Percentiles rank a stretch among this genome's conserved stretches.
Evolutionary conservation across 176 grass and related monocot species (phyloP).

Genomic region (Triticum turgidum): DNA sequence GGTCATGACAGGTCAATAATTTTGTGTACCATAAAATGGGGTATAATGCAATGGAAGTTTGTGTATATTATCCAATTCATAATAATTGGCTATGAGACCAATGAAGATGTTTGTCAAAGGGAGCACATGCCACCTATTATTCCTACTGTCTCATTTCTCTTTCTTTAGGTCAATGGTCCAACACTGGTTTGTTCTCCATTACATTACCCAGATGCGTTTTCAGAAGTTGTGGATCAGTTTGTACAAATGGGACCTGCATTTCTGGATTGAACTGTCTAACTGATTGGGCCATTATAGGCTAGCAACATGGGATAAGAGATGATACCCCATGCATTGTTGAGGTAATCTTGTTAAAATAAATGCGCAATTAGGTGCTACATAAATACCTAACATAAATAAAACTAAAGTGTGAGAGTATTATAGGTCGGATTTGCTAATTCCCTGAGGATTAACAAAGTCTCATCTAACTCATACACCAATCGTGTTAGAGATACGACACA

Average conservation of each 20-base stretch:
- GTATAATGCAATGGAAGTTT: slow-evolving; percentile 27
- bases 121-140: slow-evolving; percentile 20
- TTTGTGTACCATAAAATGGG: slow-evolving; percentile 35
- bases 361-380: too few relatives aligned
- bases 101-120: slow-evolving; percentile 31
- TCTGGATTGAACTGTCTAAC: not conserved
- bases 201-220: not conserved
- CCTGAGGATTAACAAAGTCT: too few relatives aligned
- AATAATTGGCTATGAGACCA: slow-evolving; percentile 13
- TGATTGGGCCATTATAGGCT: not conserved
- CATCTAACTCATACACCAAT: too few relatives aligned
- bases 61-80: slow-evolving; percentile 37
- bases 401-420: too few relatives aligned
- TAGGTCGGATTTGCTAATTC: too few relatives aligned
- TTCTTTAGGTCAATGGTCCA: not conserved
- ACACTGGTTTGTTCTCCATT: not conserved
- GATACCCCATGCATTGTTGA: too few relatives aligned
- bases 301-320: not conserved
- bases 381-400: too few relatives aligned
- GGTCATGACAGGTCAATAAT: slow-evolving; percentile 31
- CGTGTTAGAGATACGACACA: too few relatives aligned
- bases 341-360: too few relatives aligned
- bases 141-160: not conserved
- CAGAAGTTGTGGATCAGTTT: not conserved
- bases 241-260: not conserved